These are phyloP conservation scores for Exophiala dermatitidis DNA, from an alignment of 2,329 filamentous ascomycete species.

Conservation along the genomic window DNA sequence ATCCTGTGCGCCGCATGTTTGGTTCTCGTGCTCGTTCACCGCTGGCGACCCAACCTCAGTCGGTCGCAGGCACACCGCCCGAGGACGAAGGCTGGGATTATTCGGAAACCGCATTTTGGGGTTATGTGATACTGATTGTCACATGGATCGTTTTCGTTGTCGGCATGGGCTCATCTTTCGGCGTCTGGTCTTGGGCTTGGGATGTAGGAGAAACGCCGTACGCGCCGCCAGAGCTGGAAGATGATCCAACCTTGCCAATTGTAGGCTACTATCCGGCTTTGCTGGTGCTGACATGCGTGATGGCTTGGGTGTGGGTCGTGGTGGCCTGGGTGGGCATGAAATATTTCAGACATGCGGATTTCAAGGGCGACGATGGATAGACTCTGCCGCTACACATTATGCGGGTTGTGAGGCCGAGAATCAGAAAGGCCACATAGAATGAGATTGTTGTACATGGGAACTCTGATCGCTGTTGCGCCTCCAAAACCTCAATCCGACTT, in stretches of 20 bases:
- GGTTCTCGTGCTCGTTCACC: constrained; percentile 34
- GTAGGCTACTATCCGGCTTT: constrained; percentile 94
- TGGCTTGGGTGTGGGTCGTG: constrained; percentile 98
- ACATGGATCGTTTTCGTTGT: constrained; percentile 96
- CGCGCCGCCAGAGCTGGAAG: constrained; percentile 87
- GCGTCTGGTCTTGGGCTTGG: constrained; percentile 94
- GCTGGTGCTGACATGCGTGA: constrained; percentile 85
- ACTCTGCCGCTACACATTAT: neutral
- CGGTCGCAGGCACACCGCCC: constrained; percentile 25
- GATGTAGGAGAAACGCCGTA: constrained; percentile 95
- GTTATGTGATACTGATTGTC: constrained; percentile 81
- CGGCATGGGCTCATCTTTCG: constrained; percentile 91
- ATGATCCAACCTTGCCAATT: constrained; percentile 89
- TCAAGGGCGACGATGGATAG: constrained; percentile 53
- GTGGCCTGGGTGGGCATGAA: constrained; percentile 99
- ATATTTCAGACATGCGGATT: constrained; percentile 96
- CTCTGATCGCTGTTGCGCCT: neutral
- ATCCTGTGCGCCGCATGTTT: constrained; percentile 31
- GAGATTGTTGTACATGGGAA: neutral
- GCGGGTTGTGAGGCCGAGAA: too few relatives aligned
- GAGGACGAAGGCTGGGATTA: constrained; percentile 69
- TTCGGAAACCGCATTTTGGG: constrained; percentile 94
- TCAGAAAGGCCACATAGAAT: neutral
- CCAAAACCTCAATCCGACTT: neutral
- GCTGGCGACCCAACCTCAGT: constrained; percentile 35